A percentile compares a stretch with the other conserved stretches of the same genome.
Evolutionary conservation across 2,329 filamentous ascomycete genomes (phyloP).

Genomic region (Fusarium robinianum): DNA sequence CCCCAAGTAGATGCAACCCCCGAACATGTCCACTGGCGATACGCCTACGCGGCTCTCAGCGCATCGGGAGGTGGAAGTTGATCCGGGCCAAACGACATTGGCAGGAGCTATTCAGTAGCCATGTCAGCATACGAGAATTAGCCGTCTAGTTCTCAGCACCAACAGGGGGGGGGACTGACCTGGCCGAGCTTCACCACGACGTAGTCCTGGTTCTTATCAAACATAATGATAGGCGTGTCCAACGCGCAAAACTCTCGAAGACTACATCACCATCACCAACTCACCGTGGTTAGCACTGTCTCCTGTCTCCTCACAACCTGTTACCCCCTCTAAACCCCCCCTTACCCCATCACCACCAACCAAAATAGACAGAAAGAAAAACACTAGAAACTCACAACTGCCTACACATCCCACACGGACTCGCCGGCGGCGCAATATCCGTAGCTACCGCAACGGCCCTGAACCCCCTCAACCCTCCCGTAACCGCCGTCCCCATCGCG

Average conservation of each 20-base stretch:
- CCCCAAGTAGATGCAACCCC: too few relatives aligned
- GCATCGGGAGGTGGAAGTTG: slow-evolving; percentile 52
- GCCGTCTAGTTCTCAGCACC: slow-evolving; percentile 2
- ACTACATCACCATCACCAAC: slow-evolving; percentile 45
- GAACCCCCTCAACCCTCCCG: slow-evolving; percentile 61
- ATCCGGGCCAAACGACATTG: slow-evolving; percentile 70
- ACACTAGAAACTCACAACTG: slow-evolving; percentile 69
- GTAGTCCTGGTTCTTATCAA: slow-evolving; percentile 77
- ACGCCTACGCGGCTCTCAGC: slow-evolving; percentile 3
- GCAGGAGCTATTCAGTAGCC: too few relatives aligned
- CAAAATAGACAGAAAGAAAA: slow-evolving; percentile 4
- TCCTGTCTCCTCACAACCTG: slow-evolving; percentile 1
- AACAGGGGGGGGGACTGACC: slow-evolving; percentile 46
- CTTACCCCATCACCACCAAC: too few relatives aligned
- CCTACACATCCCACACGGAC: slow-evolving; percentile 94
- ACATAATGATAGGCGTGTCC: slow-evolving; percentile 86
- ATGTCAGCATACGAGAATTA: slow-evolving; percentile 12
- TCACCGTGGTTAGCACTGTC: slow-evolving; percentile 17
- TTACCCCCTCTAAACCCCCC: background rate
- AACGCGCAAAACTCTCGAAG: slow-evolving; percentile 76
- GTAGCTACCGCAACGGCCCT: slow-evolving; percentile 85
- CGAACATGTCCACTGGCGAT: too few relatives aligned
- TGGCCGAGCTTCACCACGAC: slow-evolving; percentile 71
- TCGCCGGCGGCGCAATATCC: slow-evolving; percentile 69
- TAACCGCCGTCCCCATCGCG: slow-evolving; percentile 81